These are phyloP conservation scores for Globisporangium carolinianum DNA, from an alignment of 352 stramenopile species.

Conservation along the genomic window DNA sequence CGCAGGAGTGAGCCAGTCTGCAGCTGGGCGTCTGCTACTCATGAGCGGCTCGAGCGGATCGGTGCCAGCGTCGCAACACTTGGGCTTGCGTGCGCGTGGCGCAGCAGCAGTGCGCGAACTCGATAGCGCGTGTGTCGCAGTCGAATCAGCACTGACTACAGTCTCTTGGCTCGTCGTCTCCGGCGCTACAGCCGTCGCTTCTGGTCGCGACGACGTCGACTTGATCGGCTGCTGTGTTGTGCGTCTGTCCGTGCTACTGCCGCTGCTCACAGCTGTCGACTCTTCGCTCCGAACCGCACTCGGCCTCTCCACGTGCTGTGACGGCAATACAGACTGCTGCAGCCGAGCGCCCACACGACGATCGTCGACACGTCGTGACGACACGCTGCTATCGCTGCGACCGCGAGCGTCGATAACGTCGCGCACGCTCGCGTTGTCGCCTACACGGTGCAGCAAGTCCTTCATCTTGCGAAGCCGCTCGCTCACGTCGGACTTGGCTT, in stretches of 20 bases:
- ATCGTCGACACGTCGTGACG: no score
- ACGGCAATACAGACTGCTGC: no score
- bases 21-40: slow-evolving; percentile 1
- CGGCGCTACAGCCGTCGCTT: neutral
- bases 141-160: neutral
- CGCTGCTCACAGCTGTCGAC: neutral
- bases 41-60: slow-evolving; percentile 55
- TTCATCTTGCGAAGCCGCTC: slow-evolving; percentile 57
- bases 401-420: no score
- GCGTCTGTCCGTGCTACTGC: neutral
- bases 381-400: no score
- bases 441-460: slow-evolving; percentile 36
- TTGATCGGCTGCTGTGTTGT: neutral
- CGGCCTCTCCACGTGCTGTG: no score
- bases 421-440: neutral
- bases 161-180: neutral
- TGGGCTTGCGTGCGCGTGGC: slow-evolving; percentile 5
- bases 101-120: neutral
- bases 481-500: slow-evolving; percentile 39
- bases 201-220: neutral
- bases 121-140: neutral
- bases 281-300: neutral
- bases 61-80: slow-evolving; percentile 33
- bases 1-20: neutral
- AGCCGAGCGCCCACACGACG: no score